These are phyloP conservation scores for Jaltomata sinuosa DNA, from an alignment of 257 asterid genomes.

Conservation along the genomic window DNA sequence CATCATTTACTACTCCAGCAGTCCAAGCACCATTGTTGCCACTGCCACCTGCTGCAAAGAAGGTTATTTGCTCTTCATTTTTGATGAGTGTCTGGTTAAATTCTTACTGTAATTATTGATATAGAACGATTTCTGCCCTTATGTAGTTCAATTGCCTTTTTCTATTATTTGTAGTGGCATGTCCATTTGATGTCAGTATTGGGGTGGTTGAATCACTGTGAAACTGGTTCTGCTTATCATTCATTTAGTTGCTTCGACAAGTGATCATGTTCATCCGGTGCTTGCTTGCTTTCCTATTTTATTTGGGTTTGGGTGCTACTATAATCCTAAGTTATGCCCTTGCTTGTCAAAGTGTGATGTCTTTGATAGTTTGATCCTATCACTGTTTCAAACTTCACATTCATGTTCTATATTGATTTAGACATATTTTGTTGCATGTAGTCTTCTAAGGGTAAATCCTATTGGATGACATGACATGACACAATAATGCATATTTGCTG, in stretches of 20 bases:
- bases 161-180: not conserved
- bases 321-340: not conserved
- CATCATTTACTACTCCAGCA: slow-evolving; percentile 20
- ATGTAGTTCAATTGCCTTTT: not conserved
- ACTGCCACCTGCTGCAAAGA: slow-evolving; percentile 44
- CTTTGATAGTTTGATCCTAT: not conserved
- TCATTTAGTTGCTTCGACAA: not conserved
- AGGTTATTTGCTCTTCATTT: slow-evolving; percentile 27
- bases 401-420: not conserved
- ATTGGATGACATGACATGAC: not conserved
- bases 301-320: not conserved
- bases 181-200: not conserved
- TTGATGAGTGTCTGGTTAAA: not conserved
- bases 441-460: not conserved
- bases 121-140: not conserved
- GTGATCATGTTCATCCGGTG: not conserved
- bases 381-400: not conserved
- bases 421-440: not conserved
- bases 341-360: not conserved
- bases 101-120: not conserved
- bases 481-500: not conserved
- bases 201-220: not conserved
- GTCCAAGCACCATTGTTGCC: slow-evolving; percentile 56
- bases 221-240: not conserved
- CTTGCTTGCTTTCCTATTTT: not conserved